phyloP scores from a whole-genome alignment of 176 grass and related monocot species.

The Avena sativa region DNA sequence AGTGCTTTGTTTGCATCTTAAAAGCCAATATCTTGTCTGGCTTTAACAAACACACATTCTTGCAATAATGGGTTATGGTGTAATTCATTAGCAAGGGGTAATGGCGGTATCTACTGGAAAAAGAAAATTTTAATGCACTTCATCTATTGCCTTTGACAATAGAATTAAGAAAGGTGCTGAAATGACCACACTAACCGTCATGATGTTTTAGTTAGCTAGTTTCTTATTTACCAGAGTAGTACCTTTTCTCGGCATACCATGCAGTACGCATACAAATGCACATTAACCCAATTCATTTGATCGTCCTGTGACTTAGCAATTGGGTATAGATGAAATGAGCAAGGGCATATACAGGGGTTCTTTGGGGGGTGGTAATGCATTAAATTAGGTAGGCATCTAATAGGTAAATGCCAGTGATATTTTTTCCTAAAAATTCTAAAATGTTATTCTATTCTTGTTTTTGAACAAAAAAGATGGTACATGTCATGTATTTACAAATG shows the following conservation, averaged over 20 bases:
- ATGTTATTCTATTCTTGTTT: background rate
- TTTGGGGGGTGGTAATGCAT: background rate
- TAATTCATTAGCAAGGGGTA: background rate
- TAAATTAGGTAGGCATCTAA: background rate
- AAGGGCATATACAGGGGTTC: background rate
- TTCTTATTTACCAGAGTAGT: background rate
- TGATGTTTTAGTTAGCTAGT: background rate
- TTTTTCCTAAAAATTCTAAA: background rate
- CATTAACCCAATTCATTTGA: conserved; percentile 2
- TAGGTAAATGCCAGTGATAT: background rate
- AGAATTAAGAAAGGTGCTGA: background rate
- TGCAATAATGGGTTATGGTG: background rate
- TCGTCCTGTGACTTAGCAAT: background rate
- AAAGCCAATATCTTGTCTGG: background rate
- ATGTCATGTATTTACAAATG: background rate
- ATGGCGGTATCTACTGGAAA: background rate
- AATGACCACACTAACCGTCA: background rate
- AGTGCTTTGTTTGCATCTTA: background rate
- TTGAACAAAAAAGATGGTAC: background rate
- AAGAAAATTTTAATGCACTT: background rate
- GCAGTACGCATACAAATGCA: background rate
- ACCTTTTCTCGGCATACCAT: background rate
- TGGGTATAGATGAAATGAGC: background rate
- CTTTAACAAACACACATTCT: background rate
- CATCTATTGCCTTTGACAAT: background rate